Base-by-base conservation (phyloP, 1,284 basidiomycete species). In the Prillingera fragicola region DNA sequence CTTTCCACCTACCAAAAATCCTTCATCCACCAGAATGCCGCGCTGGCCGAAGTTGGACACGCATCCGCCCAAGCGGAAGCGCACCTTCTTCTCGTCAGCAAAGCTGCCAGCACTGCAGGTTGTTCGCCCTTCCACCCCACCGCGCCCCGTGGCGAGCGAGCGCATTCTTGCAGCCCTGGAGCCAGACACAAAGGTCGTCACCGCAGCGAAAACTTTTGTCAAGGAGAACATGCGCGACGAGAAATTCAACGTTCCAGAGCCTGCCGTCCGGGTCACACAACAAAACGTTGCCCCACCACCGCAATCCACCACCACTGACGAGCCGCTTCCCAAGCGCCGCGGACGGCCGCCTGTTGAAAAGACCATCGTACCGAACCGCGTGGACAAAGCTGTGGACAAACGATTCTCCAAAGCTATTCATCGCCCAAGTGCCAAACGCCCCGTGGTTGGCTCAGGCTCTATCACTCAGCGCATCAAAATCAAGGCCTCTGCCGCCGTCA, bases 181-280 rank as follows among this genome's bases (percentile, higher is more conserved):
- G 44, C 44, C 50, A 13, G 50, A 52, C 19, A 19, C 26, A 8
- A 27, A 32, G 8, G 46, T 33, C 10, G 50, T 52, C 3, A 25
- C 29, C 19, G 50, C 50, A 0, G 50, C 46, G 8, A 52, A 52
- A 43, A 52, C 32, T 5, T 52, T 52, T 39, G 47, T 52, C 2
- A 48, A 45, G 41, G 47, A 48, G 15, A 45, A 52, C 21, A 48
- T 49, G 46, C 43, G 46, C 12, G 50, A 52, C 29, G 50, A 52
- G 33, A 52, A 45, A 31, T 52, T 43, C 33, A 36, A 45, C 6
- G 22, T 36, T 13, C 18, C 9, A 29, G 12, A n/a, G n/a, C n/a
- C n/a, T n/a, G n/a, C n/a, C n/a, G n/a, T n/a, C n/a, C n/a, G n/a
- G n/a, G n/a, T n/a, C n/a, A n/a, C n/a, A n/a, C n/a, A n/a, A n/a